Evolutionary conservation across 768 basidiomycete species (phyloP).

Genomic region (Leccinum arenicola): DNA sequence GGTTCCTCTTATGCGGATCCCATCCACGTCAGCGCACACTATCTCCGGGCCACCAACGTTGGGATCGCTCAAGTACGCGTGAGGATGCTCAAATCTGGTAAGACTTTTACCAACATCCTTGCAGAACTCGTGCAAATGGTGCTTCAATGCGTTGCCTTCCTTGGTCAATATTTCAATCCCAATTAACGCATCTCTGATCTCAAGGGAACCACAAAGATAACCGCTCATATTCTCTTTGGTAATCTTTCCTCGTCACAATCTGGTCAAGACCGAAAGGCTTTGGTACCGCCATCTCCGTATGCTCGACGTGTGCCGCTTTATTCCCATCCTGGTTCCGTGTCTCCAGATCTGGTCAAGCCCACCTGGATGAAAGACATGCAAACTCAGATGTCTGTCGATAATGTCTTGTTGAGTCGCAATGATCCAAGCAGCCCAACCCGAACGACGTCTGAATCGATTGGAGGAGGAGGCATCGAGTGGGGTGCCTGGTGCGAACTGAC

Average conservation of each 20-base stretch:
- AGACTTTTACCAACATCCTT: conserved; percentile 52
- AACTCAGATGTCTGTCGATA: conserved; percentile 40
- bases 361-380: conserved; percentile 37
- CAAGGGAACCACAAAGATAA: conserved; percentile 47
- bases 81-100: conserved; percentile 46
- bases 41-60: conserved; percentile 42
- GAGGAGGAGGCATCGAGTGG: conserved; percentile 56
- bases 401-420: conserved; percentile 40
- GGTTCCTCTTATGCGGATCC: conserved; percentile 50
- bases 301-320: conserved; percentile 58
- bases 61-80: conserved; percentile 48
- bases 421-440: conserved; percentile 35
- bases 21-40: conserved; percentile 61
- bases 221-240: conserved; percentile 57
- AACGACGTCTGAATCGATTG: conserved; percentile 39
- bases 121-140: conserved; percentile 63
- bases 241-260: conserved; percentile 35
- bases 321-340: conserved; percentile 46
- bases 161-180: neutral
- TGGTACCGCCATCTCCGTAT: conserved; percentile 54
- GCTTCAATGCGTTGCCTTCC: neutral
- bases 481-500: conserved; percentile 51
- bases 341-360: conserved; percentile 18
- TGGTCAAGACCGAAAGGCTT: conserved; percentile 16
- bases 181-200: neutral